These are phyloP conservation scores for Penicillium bialowiezense DNA, from an alignment of 495 filamentous ascomycete genomes.

Conservation along the genomic window DNA sequence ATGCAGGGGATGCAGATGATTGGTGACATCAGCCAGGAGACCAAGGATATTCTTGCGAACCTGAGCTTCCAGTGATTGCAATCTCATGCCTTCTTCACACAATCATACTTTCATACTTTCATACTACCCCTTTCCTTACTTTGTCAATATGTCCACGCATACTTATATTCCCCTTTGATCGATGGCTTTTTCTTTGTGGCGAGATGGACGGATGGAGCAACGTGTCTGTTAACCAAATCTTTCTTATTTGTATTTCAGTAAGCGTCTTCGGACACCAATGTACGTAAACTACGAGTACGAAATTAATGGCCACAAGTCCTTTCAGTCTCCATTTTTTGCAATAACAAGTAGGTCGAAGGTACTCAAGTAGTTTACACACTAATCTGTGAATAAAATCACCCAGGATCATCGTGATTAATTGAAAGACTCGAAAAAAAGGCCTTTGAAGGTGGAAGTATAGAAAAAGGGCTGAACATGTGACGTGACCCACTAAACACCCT, in stretches of 20 bases:
- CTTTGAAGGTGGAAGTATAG: not conserved
- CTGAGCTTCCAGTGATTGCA: slow-evolving; percentile 18
- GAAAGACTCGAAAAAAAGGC: too few species aligned
- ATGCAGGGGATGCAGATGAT: slow-evolving; percentile 68
- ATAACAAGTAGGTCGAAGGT: too few species aligned
- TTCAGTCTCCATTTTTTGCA: too few species aligned
- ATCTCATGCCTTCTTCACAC: not conserved
- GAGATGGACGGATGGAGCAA: slow-evolving; percentile 10
- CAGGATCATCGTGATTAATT: too few species aligned
- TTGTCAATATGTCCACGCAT: slow-evolving; percentile 9
- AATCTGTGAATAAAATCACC: too few species aligned
- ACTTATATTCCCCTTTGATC: slow-evolving; percentile 14
- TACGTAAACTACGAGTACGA: slow-evolving; percentile 9
- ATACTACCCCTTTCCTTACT: slow-evolving; percentile 8
- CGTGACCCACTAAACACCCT: slow-evolving; percentile 32
- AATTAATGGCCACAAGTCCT: not conserved
- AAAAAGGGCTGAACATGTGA: slow-evolving; percentile 22
- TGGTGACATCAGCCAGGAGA: slow-evolving; percentile 38
- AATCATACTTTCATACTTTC: slow-evolving; percentile 4
- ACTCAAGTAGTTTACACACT: too few species aligned
- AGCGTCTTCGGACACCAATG: slow-evolving; percentile 3
- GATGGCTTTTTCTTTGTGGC: slow-evolving; percentile 9
- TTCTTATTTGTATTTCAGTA: not conserved
- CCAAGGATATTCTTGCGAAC: slow-evolving; percentile 32
- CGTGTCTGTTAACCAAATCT: not conserved